Evolutionary conservation across 129 eudicot genomes (phyloP).

Genomic region (Flaveria brownii): DNA sequence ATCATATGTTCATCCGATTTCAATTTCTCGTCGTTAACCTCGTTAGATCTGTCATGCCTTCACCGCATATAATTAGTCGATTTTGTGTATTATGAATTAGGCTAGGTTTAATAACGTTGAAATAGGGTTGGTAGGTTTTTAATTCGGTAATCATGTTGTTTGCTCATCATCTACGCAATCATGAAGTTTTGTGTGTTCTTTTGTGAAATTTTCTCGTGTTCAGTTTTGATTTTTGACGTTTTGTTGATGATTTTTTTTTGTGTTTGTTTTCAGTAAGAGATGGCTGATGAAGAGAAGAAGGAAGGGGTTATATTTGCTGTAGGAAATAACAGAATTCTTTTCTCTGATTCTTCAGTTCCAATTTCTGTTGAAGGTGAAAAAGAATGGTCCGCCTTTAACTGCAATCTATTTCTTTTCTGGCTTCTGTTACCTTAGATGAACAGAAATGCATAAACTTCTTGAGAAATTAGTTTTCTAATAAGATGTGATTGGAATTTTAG

Average conservation of each 20-base stretch:
- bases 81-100: conserved; percentile 15
- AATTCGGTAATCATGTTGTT: conserved; percentile 11
- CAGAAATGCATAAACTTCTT: background rate
- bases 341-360: conserved; percentile 55
- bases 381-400: conserved; percentile 16
- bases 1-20: background rate
- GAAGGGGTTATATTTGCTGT: conserved; percentile 52
- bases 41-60: conserved; percentile 19
- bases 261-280: conserved; percentile 25
- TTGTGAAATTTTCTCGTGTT: background rate
- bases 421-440: background rate
- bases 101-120: conserved; percentile 1
- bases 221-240: background rate
- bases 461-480: background rate
- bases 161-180: conserved; percentile 6
- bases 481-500: background rate
- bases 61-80: conserved; percentile 11
- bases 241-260: conserved; percentile 1
- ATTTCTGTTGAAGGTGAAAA: conserved; percentile 60
- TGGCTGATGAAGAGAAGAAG: conserved; percentile 42
- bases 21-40: conserved; percentile 7
- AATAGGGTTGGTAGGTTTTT: background rate
- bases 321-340: conserved; percentile 47
- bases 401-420: conserved; percentile 5
- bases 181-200: conserved; percentile 5